Evolutionary conservation across 2,329 filamentous ascomycete species (phyloP).

Genomic region (Talaromyces albobiverticillius): DNA sequence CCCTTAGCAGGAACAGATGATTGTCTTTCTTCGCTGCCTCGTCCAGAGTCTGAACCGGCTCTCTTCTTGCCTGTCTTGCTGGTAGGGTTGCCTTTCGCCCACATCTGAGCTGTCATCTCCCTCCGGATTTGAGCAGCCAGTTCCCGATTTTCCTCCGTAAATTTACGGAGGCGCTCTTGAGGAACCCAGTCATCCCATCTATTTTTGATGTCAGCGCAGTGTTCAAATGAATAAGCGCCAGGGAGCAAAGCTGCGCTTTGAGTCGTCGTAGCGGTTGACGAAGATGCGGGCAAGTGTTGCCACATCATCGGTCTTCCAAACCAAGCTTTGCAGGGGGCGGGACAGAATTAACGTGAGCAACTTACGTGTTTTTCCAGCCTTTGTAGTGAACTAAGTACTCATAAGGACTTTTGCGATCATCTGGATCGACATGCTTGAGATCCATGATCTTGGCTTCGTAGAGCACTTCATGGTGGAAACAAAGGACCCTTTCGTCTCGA

Average conservation of each 20-base stretch:
- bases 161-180: slow-evolving; percentile 88
- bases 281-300: no score
- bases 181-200: slow-evolving; percentile 99
- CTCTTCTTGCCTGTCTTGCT: slow-evolving; percentile 33
- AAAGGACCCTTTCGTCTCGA: slow-evolving; percentile 88
- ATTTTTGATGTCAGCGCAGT: slow-evolving; percentile 18
- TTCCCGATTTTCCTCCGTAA: slow-evolving; percentile 91
- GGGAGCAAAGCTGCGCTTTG: no score
- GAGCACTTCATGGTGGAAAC: slow-evolving; percentile 94
- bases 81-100: slow-evolving; percentile 18
- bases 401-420: slow-evolving; percentile 69
- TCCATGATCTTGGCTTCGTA: slow-evolving; percentile 97
- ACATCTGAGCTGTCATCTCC: slow-evolving; percentile 39
- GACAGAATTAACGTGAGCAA: slow-evolving; percentile 26
- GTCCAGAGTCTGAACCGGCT: slow-evolving; percentile 41
- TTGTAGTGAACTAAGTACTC: slow-evolving; percentile 97
- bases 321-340: no score
- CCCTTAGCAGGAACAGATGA: slow-evolving; percentile 42
- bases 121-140: slow-evolving; percentile 59
- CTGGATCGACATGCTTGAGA: slow-evolving; percentile 59
- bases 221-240: neutral
- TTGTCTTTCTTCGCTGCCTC: slow-evolving; percentile 45
- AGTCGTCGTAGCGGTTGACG: no score
- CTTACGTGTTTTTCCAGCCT: slow-evolving; percentile 95
- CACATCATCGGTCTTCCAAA: no score